Evolutionary conservation across 2,329 filamentous ascomycete species (phyloP).

Genomic region (Endocalyx cinctus): DNA sequence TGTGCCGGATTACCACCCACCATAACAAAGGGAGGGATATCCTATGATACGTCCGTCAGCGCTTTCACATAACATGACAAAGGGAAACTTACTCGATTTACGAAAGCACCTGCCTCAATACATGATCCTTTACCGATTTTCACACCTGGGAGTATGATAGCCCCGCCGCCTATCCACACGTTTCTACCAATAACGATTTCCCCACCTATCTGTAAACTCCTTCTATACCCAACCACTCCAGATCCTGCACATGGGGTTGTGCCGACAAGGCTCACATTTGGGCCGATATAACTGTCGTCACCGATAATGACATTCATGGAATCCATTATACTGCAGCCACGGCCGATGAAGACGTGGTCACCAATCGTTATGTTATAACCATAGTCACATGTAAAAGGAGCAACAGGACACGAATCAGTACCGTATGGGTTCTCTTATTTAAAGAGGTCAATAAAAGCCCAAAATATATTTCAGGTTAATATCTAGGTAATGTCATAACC

Average conservation of each 20-base stretch:
- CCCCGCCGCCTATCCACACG: constrained; percentile 76
- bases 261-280: constrained; percentile 82
- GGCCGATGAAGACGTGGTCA: constrained; percentile 76
- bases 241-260: constrained; percentile 69
- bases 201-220: constrained; percentile 65
- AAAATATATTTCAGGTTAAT: too few species aligned
- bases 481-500: too few species aligned
- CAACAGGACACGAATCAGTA: too few species aligned
- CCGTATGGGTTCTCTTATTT: too few species aligned
- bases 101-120: constrained; percentile 78
- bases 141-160: constrained; percentile 72
- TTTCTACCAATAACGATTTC: constrained; percentile 78
- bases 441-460: too few species aligned
- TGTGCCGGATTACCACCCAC: constrained; percentile 67
- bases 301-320: constrained; percentile 81
- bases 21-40: constrained; percentile 58
- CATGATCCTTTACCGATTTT: constrained; percentile 75
- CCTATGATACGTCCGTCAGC: too few species aligned
- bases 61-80: too few species aligned
- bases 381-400: constrained; percentile 89
- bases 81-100: constrained; percentile 60
- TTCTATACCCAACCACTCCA: constrained; percentile 66
- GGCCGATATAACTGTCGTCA: constrained; percentile 70
- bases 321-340: constrained; percentile 82
- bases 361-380: constrained; percentile 92